Evolutionary conservation across 129 eudicot genomes (phyloP), one percentile per base, ranked within the genome.

Genomic region (Escallonia herrerae): DNA sequence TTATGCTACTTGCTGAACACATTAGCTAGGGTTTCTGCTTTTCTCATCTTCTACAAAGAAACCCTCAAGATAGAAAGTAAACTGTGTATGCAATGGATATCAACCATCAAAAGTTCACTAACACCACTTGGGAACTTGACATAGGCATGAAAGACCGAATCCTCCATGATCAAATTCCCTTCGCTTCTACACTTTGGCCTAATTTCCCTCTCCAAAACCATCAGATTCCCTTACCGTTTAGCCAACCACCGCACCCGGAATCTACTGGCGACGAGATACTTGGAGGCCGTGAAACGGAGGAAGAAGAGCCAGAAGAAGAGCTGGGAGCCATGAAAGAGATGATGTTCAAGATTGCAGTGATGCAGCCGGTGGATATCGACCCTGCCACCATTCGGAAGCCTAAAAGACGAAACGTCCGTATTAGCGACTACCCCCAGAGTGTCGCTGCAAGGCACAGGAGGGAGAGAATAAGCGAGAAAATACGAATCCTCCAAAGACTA

Each of bases 401-500:
- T 22, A 75, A 79, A 47, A 70, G 91, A 56, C 64, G 82, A 33
- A 84, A 84, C 65, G 91, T 84, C 0, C 70, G 91, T 7, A 84
- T 84, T 42, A 77, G 84, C 66, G 79, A 84, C 63, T 87, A 84
- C 61, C 91, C 91, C 4, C 91, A 84, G 58, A 84, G 91, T 58
- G 87, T 84, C 0, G 91, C 91, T 0, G 91, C 91, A 4, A 75
- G 91, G 33, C 91, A 74, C 62, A 68, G 91, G 4, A 75, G 91
- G 1, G 87, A 84, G 66, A 63, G 80, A 56, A 84, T 84, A 8
- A 81, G 86, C 44, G 91, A 84, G 43, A 84, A 69, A 41, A 81
- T 84, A 1, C 66, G 97, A 62, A 91, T 91, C 58, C 75, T 91
- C 48, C 97, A 91, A 58, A 74, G 96, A 56, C 84, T 91, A 6